These are phyloP conservation scores for Antitrichia curtipendula DNA, from an alignment of 225 moss, liverwort and hornwort species.

Conservation along the genomic window DNA sequence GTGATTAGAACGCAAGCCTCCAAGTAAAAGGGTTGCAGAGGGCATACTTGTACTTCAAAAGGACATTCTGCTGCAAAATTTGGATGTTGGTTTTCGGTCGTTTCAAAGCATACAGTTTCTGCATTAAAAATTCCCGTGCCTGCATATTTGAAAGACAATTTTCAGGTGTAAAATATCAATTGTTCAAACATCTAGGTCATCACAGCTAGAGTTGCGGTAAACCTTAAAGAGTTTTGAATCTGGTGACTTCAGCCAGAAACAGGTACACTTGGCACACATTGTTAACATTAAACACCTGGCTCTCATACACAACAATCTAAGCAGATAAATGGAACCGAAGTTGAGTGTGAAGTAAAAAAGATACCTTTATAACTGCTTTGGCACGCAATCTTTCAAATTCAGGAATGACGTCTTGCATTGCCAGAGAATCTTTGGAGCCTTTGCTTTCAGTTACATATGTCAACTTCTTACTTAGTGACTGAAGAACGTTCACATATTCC, in stretches of 20 bases:
- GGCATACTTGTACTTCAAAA: conserved; percentile 88
- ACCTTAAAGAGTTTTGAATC: neutral
- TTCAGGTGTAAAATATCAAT: neutral
- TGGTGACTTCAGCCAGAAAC: neutral
- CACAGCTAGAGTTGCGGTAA: neutral
- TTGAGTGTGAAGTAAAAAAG: neutral
- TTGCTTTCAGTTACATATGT: conserved; percentile 62
- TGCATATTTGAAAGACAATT: conserved; percentile 13
- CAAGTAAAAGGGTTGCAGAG: neutral
- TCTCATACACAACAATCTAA: neutral
- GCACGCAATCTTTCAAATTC: conserved; percentile 84
- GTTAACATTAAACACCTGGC: neutral
- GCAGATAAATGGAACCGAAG: neutral
- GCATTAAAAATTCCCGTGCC: conserved; percentile 93
- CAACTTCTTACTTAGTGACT: conserved; percentile 83
- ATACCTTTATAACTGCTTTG: conserved; percentile 83
- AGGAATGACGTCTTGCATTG: conserved; percentile 86
- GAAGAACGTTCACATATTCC: conserved; percentile 72
- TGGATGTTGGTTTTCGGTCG: conserved; percentile 99
- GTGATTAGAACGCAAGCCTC: neutral
- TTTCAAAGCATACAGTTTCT: conserved; percentile 87
- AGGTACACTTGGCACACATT: neutral
- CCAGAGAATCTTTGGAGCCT: conserved; percentile 68
- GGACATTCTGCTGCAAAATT: conserved; percentile 96
- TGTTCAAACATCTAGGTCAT: neutral